Base-by-base conservation (phyloP, 768 basidiomycete genomes). In the Lactarius hatsudake region DNA sequence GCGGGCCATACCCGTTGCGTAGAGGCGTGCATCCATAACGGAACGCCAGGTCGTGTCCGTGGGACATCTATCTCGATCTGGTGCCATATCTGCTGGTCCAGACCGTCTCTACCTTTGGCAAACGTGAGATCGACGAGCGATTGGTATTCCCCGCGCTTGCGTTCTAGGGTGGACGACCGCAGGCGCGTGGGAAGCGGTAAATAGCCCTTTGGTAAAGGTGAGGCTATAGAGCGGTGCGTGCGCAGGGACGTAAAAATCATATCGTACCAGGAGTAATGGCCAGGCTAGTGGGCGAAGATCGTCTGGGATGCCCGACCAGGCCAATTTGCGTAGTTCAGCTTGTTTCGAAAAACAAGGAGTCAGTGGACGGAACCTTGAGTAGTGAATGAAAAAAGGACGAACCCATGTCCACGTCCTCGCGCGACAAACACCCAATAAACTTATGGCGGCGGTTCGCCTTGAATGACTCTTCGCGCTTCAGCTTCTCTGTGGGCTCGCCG, bases 11-110 rank as follows among this genome's bases (percentile, higher is more conserved):
- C 95, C 72, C 95, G 82, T 75, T 98, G 97, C 4, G 97, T 96
- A 23, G 86, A 85, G 32, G 82, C 87, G 72, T 93, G 87, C 87
- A 93, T 91, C 97, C 97, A 99, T 26, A 99, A 78, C 42, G 81
- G 83, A 13, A 96, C 88, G 26, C 96, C 95, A 20, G 97, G 96
- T 59, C 96, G 80, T 45, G 97, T 99, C 62, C 97, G 83, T 13
- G 97, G 97, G 7, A 98, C 96, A 73, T 99, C 97, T 67, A 98
- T 98, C 74, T 94, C 94, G 72, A 98, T 98, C 77, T 99, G 97
- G 78, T 98, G 97, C 97, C 97, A 98, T 74, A 98, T 96, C 77
- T 93, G 91, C 73, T 95, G 94, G 77, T 99, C 96, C 36, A 96
- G 83, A 0, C 91, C 88, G 64, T 91, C 88, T 36, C 86, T 84